Base-by-base conservation (phyloP, 768 basidiomycete species). In the Boletus sp. region DNA sequence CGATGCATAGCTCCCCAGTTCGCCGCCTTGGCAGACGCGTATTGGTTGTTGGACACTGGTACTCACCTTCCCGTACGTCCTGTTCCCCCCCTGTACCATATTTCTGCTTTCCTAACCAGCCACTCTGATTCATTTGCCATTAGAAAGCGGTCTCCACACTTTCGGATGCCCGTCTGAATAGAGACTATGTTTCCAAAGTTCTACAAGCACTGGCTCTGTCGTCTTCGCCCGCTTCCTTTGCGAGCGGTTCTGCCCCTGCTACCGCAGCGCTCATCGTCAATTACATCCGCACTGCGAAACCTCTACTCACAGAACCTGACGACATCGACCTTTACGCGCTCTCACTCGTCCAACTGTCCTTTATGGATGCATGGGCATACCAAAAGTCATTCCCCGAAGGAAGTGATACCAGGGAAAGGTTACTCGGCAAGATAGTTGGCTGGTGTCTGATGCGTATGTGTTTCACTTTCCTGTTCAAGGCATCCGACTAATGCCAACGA, bases 11-110 rank as follows among this genome's bases (percentile, higher is more conserved):
- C 89, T 5, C 86, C 89, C 3, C 91, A 92, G 63, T 92, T 92
- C 64, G 77, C 80, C 7, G 74, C 79, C 5, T 78, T 93, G 47
- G 83, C 89, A n/a, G 87, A 90, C 73, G 91, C 92, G 65, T 93
- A 93, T 74, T 94, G 89, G 87, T 74, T 83, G 68, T 74, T 94
- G 57, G 92, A 94, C 72, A 79, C 83, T 2, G 89, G 87, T 11
- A 76, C 79, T n/a, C 76, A 84, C 44, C 68, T 88, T 50, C 69
- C 80, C 47, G 90, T 92, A 70, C 60, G 87, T 81, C 14, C 48
- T 51, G 35, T 40, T 35, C 47, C 29, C 29, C 6, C 10, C 32
- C 35, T 2, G 4, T 11, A 28, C 10, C 14, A 10, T 33, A 15
- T 48, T 36, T 30, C 32, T 45, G 32, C 45, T 20, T 54, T 18